Conservation (phyloP, 768 basidiomycete species). For the Leccinum barrowsii region DNA sequence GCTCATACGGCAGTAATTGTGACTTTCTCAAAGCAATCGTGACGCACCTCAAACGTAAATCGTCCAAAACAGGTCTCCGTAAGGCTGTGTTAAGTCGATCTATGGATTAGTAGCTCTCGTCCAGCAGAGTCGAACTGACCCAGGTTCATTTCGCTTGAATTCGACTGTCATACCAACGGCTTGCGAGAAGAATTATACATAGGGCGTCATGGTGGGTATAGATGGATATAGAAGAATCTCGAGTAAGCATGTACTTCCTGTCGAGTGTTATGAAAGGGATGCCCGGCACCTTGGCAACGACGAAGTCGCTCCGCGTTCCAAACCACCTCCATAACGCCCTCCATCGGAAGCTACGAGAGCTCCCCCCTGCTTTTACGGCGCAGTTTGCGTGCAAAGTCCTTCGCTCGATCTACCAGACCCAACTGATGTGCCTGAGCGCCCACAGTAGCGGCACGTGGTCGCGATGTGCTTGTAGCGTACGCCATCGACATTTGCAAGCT, state of each 20-base stretch:
- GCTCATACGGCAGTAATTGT: slow-evolving; percentile 18
- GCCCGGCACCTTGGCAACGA: slow-evolving; percentile 27
- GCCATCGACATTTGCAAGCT: slow-evolving; percentile 13
- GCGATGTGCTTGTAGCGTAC: slow-evolving; percentile 26
- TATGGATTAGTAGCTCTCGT: not conserved
- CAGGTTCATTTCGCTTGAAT: slow-evolving; percentile 19
- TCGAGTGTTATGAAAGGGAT: slow-evolving; percentile 15
- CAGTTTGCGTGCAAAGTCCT: slow-evolving; percentile 41
- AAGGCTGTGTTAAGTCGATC: slow-evolving; percentile 14
- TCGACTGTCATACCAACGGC: slow-evolving; percentile 13
- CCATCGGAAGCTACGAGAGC: slow-evolving; percentile 5
- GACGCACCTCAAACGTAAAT: slow-evolving; percentile 26
- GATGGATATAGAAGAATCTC: slow-evolving; percentile 24
- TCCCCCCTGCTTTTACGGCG: slow-evolving; percentile 36
- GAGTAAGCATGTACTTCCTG: slow-evolving; percentile 13
- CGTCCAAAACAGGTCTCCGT: slow-evolving; percentile 6
- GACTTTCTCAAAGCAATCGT: slow-evolving; percentile 2
- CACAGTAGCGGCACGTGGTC: slow-evolving; percentile 35
- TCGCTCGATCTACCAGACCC: slow-evolving; percentile 37
- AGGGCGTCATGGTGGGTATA: slow-evolving; percentile 18
- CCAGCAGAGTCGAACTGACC: not conserved
- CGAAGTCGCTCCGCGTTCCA: slow-evolving; percentile 8
- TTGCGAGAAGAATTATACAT: slow-evolving; percentile 14
- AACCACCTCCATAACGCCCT: slow-evolving; percentile 20
- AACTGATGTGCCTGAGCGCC: slow-evolving; percentile 25